Evolutionary conservation across 805 yeast species (phyloP), one percentile per base, ranked within the genome.

Genomic region (Metschnikowia orientalis): DNA sequence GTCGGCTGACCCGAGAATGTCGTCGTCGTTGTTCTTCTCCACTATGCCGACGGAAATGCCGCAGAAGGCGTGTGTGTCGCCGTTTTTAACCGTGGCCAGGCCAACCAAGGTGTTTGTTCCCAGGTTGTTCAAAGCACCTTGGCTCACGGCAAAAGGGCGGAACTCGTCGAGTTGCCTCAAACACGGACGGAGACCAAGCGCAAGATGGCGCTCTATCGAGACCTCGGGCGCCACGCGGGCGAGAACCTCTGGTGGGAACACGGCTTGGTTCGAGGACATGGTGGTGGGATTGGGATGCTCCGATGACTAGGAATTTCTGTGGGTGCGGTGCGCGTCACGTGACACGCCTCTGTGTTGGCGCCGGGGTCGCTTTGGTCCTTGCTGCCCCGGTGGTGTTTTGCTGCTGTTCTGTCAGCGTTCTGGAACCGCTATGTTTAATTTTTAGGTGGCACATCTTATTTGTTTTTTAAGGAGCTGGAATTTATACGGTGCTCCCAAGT

Each of bases 141-240:
- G 51, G 18, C 63, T 58, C 2, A 47, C 35, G 8, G 61, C 51
- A 2, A 83, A 57, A 2, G 77, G 69, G 44, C 81, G 76, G 57
- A 83, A 83, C 59, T 89, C 95, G 45, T 74, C 73, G 48, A 79
- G 76, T 20, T 69, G 67, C 27, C 96, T 72, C 30, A 80, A 59
- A 28, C 79, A 75, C 7, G 96, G 95, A 42, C 97, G 77, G 14
- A 81, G 51, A 0, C 92, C 90, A 12, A 77, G 62, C 12, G 81
- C 71, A 10, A 89, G 55, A 55, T 87, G 95, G 50, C 94, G 73
- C 52, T 83, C 82, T 26, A 89, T 65, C 4, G 90, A 82, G 9
- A 84, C 54, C 36, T 86, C 95, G 1, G 97, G 96, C 2, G 94
- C 86, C 22, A 89, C 73, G 32, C 92, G 65, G 1, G 92, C 88